Base-by-base conservation (phyloP, 2,329 filamentous ascomycete genomes). In the Aspergillus ruber region DNA sequence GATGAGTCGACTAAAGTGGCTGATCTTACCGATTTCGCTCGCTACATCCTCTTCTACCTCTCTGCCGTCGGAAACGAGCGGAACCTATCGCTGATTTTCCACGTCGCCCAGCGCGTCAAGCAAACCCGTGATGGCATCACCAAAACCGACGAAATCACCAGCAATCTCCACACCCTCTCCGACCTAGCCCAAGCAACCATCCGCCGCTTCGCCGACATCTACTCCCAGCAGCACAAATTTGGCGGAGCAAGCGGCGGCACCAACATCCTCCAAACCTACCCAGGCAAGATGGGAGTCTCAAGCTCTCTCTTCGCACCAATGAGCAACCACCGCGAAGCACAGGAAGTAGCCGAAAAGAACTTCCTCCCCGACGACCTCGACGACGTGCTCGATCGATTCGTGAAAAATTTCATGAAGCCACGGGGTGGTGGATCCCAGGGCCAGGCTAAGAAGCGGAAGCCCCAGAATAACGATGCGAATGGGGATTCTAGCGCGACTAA, bases 21-120 rank as follows among this genome's bases (percentile, higher is more conserved):
- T 5, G 69, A 82, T 2, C 72, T 96, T 43, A 76, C 83, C 40
- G 88, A 95, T 62, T 90, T 95, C 65, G 84, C 88, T 5, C 83
- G 84, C 57, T 98, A 97, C 66, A 83, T 98, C 49, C 67, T 96
- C 38, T 96, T 91, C 70, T 98, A 95, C 63, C 76, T 97, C 42
- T 83, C 79, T 52, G 82, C 84, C 33, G 83, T 96, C 15, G 88
- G 88, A 8, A 91, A 84, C 0, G 87, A 95, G 65, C 81, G 88
- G 40, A 98, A 96, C 58, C 76, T 97, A 13, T 86, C 87, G 0
- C 74, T 95, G 51, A 90, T 98, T 36, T 93, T 87, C 73, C 89
- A 93, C 66, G 87, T 96, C 52, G 90, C 90, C 10, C 90, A 97
- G 68, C 83, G 90, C 8, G 85, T 95, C 46, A 98, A 98, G 74